These are phyloP conservation scores for Pseudogymnoascus sp. DNA, from an alignment of 2,329 filamentous ascomycete species.

Conservation along the genomic window DNA sequence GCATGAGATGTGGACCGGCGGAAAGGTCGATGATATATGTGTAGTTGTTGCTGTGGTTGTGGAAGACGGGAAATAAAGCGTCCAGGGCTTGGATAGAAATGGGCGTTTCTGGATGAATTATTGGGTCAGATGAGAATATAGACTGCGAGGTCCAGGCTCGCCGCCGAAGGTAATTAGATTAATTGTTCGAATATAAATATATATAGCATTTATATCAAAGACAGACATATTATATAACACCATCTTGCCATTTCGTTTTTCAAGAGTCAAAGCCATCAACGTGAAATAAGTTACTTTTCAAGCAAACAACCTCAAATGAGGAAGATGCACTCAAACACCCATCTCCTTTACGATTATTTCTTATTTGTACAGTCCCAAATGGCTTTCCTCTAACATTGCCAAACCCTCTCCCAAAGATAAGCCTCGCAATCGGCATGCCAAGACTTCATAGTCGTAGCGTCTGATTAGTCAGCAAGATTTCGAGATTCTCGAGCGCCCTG, in stretches of 20 bases:
- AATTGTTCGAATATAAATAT: background rate
- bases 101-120: slow-evolving; percentile 4
- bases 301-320: background rate
- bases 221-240: background rate
- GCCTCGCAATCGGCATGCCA: background rate
- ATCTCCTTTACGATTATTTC: slow-evolving; percentile 51
- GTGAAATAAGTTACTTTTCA: background rate
- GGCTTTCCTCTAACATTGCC: slow-evolving; percentile 82
- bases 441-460: background rate
- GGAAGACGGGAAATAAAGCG: slow-evolving; percentile 43
- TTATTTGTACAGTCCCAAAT: slow-evolving; percentile 71
- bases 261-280: background rate
- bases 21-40: slow-evolving; percentile 94
- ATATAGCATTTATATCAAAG: slow-evolving; percentile 4
- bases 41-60: slow-evolving; percentile 74
- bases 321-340: slow-evolving; percentile 44
- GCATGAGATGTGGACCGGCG: slow-evolving; percentile 78
- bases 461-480: slow-evolving; percentile 9
- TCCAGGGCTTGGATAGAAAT: slow-evolving; percentile 6
- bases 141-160: slow-evolving; percentile 4
- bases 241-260: background rate
- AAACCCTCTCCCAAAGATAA: slow-evolving; percentile 71
- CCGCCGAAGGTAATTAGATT: background rate
- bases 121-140: slow-evolving; percentile 4
- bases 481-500: slow-evolving; percentile 9